Evolutionary conservation across 164 flowering plant genomes (phyloP).

Genomic region (Brasenia schreberi): DNA sequence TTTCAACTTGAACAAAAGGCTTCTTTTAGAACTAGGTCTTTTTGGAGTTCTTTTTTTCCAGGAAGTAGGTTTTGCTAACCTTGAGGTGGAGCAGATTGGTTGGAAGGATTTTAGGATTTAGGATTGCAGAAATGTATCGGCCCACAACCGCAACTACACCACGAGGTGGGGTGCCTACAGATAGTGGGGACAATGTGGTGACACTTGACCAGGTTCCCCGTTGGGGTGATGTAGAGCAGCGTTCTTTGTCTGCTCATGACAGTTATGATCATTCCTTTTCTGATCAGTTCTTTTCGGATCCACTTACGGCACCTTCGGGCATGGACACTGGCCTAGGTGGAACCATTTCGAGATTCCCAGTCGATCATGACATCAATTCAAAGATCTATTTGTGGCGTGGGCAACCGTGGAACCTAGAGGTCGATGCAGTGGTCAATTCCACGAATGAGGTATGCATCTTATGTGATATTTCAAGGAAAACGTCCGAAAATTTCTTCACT

Average conservation of each 20-base stretch:
- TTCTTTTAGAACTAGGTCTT: too few relatives aligned
- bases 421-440: slow-evolving; percentile 97
- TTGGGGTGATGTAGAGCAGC: slow-evolving; percentile 79
- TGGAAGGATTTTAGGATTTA: background rate
- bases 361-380: slow-evolving; percentile 76
- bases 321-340: slow-evolving; percentile 45
- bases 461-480: background rate
- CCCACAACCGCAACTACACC: slow-evolving; percentile 35
- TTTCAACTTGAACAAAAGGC: too few relatives aligned
- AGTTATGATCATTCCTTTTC: slow-evolving; percentile 44
- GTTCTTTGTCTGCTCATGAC: slow-evolving; percentile 33
- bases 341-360: slow-evolving; percentile 64
- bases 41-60: too few relatives aligned
- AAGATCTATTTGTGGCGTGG: slow-evolving; percentile 97
- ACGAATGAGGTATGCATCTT: slow-evolving; percentile 71
- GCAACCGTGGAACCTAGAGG: slow-evolving; percentile 95
- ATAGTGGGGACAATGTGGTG: slow-evolving; percentile 58
- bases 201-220: slow-evolving; percentile 84
- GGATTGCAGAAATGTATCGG: slow-evolving; percentile 31
- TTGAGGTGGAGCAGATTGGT: too few relatives aligned
- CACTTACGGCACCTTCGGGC: slow-evolving; percentile 41
- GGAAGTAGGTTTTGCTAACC: too few relatives aligned
- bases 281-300: slow-evolving; percentile 52
- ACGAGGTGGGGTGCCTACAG: slow-evolving; percentile 55
- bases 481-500: background rate